phyloP scores from a whole-genome alignment of 805 yeast species.

The Metschnikowia cubensis region DNA sequence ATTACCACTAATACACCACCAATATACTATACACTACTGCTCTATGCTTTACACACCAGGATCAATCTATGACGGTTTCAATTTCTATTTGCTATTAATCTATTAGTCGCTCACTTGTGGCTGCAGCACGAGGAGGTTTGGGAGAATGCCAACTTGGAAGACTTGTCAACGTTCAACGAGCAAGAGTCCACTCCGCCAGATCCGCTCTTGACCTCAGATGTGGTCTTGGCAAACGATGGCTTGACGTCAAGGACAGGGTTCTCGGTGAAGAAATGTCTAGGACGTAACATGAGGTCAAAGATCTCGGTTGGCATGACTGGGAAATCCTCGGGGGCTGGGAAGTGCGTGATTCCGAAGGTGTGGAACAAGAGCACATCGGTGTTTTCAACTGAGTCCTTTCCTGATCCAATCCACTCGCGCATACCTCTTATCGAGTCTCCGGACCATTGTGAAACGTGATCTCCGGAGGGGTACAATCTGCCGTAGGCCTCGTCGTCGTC shows the following conservation, averaged over 20 bases:
- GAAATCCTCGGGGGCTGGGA: conserved; percentile 88
- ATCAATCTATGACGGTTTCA: too few species aligned
- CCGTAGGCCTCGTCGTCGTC: conserved; percentile 51
- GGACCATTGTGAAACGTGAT: conserved; percentile 69
- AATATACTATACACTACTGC: too few species aligned
- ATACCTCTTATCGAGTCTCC: conserved; percentile 66
- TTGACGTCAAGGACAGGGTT: conserved; percentile 74
- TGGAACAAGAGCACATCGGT: conserved; percentile 75
- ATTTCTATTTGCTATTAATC: too few species aligned
- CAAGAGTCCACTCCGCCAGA: conserved; percentile 34
- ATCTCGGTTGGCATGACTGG: conserved; percentile 88
- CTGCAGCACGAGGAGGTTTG: conserved; percentile 30
- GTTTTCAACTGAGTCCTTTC: conserved; percentile 52
- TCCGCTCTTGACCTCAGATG: conserved; percentile 39
- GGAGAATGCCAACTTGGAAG: conserved; percentile 52
- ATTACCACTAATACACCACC: too few species aligned
- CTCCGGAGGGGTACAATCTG: conserved; percentile 76
- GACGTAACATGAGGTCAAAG: conserved; percentile 68
- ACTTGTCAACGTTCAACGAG: conserved; percentile 37
- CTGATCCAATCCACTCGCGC: conserved; percentile 67
- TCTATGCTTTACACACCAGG: too few species aligned
- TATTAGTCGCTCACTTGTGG: conserved; percentile 10
- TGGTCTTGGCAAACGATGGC: conserved; percentile 51
- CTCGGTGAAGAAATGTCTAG: conserved; percentile 72
- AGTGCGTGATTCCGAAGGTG: conserved; percentile 80